A percentile compares a stretch with the other conserved stretches of the same genome.
phyloP scores from a whole-genome alignment of 2,329 filamentous ascomycete genomes.

The Colletotrichum salicis region DNA sequence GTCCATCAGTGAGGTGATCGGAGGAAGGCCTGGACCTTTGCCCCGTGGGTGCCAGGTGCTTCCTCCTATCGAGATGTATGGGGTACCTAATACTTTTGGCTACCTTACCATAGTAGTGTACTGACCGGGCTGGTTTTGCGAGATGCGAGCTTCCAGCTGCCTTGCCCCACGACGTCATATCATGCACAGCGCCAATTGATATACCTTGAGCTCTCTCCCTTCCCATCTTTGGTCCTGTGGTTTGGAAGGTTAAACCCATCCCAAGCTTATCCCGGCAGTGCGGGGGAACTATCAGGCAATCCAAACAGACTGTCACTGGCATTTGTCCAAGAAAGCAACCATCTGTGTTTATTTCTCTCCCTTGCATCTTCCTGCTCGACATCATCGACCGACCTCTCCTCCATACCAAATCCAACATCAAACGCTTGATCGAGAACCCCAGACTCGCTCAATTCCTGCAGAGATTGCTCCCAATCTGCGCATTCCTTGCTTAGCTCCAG shows the following conservation, averaged over 20 bases:
- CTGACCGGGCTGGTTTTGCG: neutral
- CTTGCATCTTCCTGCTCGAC: neutral
- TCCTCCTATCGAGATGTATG: neutral
- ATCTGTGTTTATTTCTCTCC: neutral
- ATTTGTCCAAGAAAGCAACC: neutral
- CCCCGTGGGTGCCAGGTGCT: neutral
- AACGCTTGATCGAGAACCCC: conserved; percentile 24
- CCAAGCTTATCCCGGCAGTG: conserved; percentile 23
- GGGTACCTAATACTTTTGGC: neutral
- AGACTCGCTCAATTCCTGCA: conserved; percentile 26
- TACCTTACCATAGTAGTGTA: neutral
- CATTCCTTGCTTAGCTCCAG: conserved; percentile 33
- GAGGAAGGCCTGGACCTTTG: neutral
- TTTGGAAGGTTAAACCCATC: conserved; percentile 18
- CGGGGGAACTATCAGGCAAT: conserved; percentile 12
- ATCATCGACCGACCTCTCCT: neutral
- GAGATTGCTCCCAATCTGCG: conserved; percentile 33
- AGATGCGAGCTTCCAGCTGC: conserved; percentile 13
- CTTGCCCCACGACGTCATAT: conserved; percentile 35
- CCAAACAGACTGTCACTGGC: neutral
- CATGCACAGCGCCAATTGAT: conserved; percentile 15
- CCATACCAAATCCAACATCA: conserved; percentile 9
- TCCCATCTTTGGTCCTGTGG: conserved; percentile 1
- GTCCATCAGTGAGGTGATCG: neutral
- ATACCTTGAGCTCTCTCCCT: conserved; percentile 28